phyloP scores from a whole-genome alignment of 352 stramenopile genomes.

The Pilasporangium apinafurcum region DNA sequence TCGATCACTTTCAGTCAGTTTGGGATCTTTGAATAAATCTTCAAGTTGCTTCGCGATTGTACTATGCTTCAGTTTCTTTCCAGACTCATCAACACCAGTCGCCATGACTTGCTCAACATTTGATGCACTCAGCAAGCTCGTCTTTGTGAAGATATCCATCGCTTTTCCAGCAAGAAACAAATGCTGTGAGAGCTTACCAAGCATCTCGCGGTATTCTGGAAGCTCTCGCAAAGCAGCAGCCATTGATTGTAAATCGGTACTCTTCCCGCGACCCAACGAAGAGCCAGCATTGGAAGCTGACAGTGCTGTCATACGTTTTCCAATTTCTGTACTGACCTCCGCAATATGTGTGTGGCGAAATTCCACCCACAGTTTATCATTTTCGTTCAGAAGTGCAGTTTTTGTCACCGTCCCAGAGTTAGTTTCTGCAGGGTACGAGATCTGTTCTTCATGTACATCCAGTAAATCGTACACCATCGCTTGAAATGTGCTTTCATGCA shows the following conservation, averaged over 20 bases:
- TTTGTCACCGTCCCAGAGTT: conserved; percentile 70
- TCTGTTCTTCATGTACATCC: conserved; percentile 90
- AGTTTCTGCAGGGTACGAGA: conserved; percentile 89
- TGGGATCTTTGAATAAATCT: conserved; percentile 80
- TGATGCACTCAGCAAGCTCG: conserved; percentile 84
- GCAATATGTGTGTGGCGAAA: conserved; percentile 96
- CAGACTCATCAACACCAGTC: conserved; percentile 92
- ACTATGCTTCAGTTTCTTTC: conserved; percentile 82
- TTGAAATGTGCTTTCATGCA: conserved; percentile 98
- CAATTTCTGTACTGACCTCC: conserved; percentile 77
- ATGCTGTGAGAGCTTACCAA: conserved; percentile 94
- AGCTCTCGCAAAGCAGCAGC: conserved; percentile 89
- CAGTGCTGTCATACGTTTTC: conserved; percentile 65
- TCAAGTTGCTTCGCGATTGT: conserved; percentile 86
- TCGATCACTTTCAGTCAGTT: conserved; percentile 68
- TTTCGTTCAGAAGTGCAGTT: conserved; percentile 95
- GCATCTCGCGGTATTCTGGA: conserved; percentile 93
- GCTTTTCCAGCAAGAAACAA: conserved; percentile 92
- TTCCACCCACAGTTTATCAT: conserved; percentile 96
- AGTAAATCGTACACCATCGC: conserved; percentile 96
- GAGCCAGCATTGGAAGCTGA: conserved; percentile 77
- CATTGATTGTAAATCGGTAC: conserved; percentile 90
- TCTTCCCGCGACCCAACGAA: no score
- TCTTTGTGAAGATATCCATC: conserved; percentile 85
- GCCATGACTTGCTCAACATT: conserved; percentile 95